Percentiles rank a stretch among this genome's conserved stretches.
phyloP scores from a whole-genome alignment of 805 yeast genomes.

The Dipodascus albidus region DNA sequence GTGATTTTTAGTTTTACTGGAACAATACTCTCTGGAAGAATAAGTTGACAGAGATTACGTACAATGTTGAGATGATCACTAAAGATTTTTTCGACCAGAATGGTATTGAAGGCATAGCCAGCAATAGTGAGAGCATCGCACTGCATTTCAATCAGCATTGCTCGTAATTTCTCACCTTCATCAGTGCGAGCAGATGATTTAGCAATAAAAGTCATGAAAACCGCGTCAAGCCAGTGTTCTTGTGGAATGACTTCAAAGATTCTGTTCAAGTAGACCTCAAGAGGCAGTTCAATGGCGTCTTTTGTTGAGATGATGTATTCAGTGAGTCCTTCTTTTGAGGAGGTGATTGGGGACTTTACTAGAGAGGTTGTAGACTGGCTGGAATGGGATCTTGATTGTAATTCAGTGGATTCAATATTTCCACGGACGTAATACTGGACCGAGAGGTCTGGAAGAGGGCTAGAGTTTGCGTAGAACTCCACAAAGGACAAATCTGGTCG shows the following conservation, averaged over 20 bases:
- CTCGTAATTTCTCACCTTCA: slow-evolving; percentile 45
- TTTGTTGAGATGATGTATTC: slow-evolving; percentile 43
- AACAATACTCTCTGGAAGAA: slow-evolving; percentile 48
- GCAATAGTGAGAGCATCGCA: slow-evolving; percentile 57
- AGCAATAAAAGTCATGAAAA: slow-evolving; percentile 49
- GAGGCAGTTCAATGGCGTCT: slow-evolving; percentile 36
- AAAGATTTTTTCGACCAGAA: slow-evolving; percentile 50
- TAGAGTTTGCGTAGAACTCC: slow-evolving; percentile 1
- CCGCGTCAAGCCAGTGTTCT: slow-evolving; percentile 53
- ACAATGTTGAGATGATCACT: slow-evolving; percentile 64
- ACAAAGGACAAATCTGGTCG: background rate
- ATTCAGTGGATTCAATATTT: background rate
- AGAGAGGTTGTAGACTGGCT: slow-evolving; percentile 1
- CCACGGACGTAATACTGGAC: slow-evolving; percentile 19
- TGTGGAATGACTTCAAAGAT: slow-evolving; percentile 33
- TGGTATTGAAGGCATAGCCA: slow-evolving; percentile 44
- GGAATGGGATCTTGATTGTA: background rate
- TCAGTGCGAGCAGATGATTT: slow-evolving; percentile 54
- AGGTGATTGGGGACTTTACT: background rate
- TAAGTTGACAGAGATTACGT: slow-evolving; percentile 55
- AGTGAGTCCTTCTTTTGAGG: slow-evolving; percentile 32
- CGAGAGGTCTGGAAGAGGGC: slow-evolving; percentile 15
- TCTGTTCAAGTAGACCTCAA: slow-evolving; percentile 13
- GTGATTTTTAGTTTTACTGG: slow-evolving; percentile 43
- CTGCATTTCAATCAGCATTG: slow-evolving; percentile 49